phyloP scores from a whole-genome alignment of 2,329 filamentous ascomycete species.

The Venturiaceae sp. region DNA sequence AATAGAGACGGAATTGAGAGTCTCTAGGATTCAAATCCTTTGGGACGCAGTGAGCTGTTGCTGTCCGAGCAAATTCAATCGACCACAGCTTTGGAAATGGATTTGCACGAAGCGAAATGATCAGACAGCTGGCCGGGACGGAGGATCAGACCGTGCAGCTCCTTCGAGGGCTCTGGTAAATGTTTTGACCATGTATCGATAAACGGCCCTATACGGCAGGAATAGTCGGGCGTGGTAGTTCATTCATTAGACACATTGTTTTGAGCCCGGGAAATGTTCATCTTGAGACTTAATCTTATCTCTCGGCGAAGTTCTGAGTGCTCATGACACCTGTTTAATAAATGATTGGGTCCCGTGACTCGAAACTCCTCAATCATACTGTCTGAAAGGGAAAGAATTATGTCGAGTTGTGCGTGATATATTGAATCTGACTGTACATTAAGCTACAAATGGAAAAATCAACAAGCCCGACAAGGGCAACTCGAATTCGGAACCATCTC shows the following conservation, averaged over 20 bases:
- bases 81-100: not conserved
- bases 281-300: not conserved
- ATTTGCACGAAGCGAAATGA: not conserved
- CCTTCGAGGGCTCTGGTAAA: no score
- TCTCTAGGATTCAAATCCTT: not conserved
- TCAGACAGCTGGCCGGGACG: not conserved
- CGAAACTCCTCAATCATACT: no score
- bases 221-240: not conserved
- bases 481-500: no score
- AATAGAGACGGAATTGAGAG: not conserved
- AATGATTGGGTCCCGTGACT: no score
- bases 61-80: not conserved
- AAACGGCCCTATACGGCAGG: not conserved
- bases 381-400: no score
- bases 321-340: no score
- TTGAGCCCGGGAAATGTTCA: not conserved
- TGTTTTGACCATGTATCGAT: not conserved
- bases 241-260: not conserved
- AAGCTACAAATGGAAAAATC: no score
- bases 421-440: no score
- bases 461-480: no score
- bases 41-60: not conserved
- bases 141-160: not conserved
- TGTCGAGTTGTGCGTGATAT: no score
- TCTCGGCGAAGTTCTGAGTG: no score